A percentile compares a stretch with the other conserved stretches of the same genome.
These are phyloP conservation scores for Lunasporangiospora selenospora DNA, from an alignment of 192 early-diverging fungal genomes.

Conservation along the genomic window DNA sequence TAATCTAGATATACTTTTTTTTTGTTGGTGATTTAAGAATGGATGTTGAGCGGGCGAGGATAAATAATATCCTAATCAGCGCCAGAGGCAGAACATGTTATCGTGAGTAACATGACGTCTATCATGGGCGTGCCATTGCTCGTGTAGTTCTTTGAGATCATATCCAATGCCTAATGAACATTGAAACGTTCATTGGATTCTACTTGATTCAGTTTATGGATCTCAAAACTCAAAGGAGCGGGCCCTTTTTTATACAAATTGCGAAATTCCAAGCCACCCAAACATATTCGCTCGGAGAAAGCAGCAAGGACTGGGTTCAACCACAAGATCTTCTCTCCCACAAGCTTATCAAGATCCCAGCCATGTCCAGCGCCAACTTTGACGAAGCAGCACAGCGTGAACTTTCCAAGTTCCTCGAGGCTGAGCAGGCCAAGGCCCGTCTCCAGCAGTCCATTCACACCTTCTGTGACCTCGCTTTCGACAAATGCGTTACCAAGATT, in stretches of 20 bases:
- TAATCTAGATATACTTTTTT: no score
- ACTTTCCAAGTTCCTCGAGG: constrained; percentile 63
- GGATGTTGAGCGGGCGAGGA: constrained; percentile 32
- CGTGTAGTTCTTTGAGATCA: constrained; percentile 27
- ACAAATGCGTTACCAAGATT: constrained; percentile 68
- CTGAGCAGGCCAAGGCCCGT: constrained; percentile 63
- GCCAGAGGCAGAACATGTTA: constrained; percentile 46
- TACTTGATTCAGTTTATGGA: constrained; percentile 30
- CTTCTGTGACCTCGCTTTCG: constrained; percentile 74
- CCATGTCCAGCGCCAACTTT: constrained; percentile 45
- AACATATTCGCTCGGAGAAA: no score
- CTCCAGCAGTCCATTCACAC: constrained; percentile 65
- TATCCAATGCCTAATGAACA: constrained; percentile 49
- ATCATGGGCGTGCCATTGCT: constrained; percentile 44
- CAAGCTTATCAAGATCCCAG: constrained; percentile 4
- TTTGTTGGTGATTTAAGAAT: neutral
- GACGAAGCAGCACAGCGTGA: constrained; percentile 65
- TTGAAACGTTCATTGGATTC: constrained; percentile 33
- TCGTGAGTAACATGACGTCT: constrained; percentile 29
- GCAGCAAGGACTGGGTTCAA: no score
- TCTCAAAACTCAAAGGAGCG: neutral
- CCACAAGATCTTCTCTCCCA: no score
- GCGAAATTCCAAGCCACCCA: no score
- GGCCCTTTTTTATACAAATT: neutral
- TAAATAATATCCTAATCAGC: constrained; percentile 16